Evolutionary conservation across 2,329 filamentous ascomycete genomes (phyloP).

Genomic region (Apiospora kogelbergensis): DNA sequence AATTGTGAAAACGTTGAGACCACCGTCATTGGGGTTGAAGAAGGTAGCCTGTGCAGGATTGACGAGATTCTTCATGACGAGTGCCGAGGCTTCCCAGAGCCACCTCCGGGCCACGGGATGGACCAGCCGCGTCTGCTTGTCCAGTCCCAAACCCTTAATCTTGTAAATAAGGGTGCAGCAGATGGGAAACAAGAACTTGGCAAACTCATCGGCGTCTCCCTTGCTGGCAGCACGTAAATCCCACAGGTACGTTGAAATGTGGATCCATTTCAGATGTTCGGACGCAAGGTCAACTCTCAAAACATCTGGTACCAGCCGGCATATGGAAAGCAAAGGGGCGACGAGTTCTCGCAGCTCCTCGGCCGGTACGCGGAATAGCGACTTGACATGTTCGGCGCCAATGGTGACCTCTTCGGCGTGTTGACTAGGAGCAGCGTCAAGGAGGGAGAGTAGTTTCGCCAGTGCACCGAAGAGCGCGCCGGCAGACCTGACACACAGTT

Average conservation of each 20-base stretch:
- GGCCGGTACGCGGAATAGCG: constrained; percentile 52
- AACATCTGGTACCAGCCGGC: constrained; percentile 37
- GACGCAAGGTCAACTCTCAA: constrained; percentile 32
- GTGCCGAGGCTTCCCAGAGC: constrained; percentile 45
- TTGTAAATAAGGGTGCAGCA: constrained; percentile 41
- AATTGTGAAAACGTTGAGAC: constrained; percentile 40
- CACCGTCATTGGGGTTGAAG: constrained; percentile 35
- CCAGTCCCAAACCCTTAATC: constrained; percentile 32
- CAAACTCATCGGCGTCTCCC: constrained; percentile 49
- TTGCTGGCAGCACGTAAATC: constrained; percentile 51
- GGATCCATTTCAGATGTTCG: constrained; percentile 47
- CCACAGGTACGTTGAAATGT: constrained; percentile 49
- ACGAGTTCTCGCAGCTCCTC: constrained; percentile 46
- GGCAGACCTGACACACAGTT: constrained; percentile 46
- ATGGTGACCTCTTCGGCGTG: constrained; percentile 45
- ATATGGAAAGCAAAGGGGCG: constrained; percentile 46
- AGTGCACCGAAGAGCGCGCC: constrained; percentile 50
- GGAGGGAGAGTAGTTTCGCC: constrained; percentile 44
- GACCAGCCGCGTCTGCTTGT: constrained; percentile 11
- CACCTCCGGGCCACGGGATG: constrained; percentile 37
- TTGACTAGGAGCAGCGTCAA: constrained; percentile 34
- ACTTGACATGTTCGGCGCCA: constrained; percentile 58
- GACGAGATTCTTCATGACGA: constrained; percentile 52
- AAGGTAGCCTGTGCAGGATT: constrained; percentile 51
- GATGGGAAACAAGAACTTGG: constrained; percentile 44